These are phyloP conservation scores for Globisporangium barbulae DNA, from an alignment of 352 stramenopile genomes.

Conservation along the genomic window DNA sequence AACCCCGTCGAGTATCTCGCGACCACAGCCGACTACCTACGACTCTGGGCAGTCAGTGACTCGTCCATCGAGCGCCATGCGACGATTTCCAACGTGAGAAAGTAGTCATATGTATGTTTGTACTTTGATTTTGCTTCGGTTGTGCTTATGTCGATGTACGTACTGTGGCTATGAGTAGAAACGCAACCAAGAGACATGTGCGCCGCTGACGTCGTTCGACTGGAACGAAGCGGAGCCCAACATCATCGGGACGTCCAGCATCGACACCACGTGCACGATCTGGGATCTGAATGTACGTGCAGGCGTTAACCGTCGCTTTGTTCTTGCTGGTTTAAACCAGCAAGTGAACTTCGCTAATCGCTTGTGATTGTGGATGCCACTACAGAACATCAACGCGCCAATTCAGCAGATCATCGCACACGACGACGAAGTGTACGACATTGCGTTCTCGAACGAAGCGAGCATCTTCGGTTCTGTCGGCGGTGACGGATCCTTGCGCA, in stretches of 20 bases:
- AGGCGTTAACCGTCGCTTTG: not conserved
- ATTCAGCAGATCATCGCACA: constrained; percentile 98
- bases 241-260: constrained; percentile 95
- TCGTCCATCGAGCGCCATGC: constrained; percentile 72
- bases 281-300: constrained; percentile 95
- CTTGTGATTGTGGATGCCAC: not conserved
- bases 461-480: constrained; percentile 97
- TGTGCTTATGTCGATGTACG: not conserved
- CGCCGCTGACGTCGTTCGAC: constrained; percentile 97
- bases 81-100: constrained; percentile 64
- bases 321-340: not conserved
- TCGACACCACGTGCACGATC: constrained; percentile 98
- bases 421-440: constrained; percentile 98
- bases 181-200: constrained; percentile 91
- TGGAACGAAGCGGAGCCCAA: constrained; percentile 97
- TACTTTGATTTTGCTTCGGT: not conserved
- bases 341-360: not conserved
- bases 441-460: constrained; percentile 92
- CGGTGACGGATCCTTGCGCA: constrained; percentile 94
- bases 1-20: constrained; percentile 67
- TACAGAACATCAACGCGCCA: constrained; percentile 50
- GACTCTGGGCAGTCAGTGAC: constrained; percentile 73
- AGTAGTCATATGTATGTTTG: too few species aligned
- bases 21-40: constrained; percentile 82
- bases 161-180: constrained; percentile 21